Conservation (phyloP, 257 asterid genomes). For the Buddleja alternifolia region DNA sequence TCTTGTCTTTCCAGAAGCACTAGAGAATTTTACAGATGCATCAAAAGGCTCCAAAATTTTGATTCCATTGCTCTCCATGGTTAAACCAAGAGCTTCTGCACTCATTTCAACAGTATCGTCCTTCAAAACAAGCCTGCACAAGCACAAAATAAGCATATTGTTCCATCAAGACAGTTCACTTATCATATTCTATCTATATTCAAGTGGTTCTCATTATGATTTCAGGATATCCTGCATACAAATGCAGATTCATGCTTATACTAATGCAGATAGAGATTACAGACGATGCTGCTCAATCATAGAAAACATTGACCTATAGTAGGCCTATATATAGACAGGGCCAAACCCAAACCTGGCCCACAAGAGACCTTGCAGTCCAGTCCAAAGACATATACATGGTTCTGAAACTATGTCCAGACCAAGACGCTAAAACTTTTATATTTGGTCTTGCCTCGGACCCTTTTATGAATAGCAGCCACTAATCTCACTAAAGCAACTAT, state of each 20-base stretch:
- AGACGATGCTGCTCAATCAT: constrained; percentile 1
- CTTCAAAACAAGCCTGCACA: constrained; percentile 77
- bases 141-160: constrained; percentile 26
- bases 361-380: neutral
- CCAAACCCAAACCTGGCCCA: neutral
- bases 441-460: no score
- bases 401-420: no score
- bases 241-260: neutral
- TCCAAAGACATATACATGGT: no score
- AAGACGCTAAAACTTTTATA: no score
- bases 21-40: constrained; percentile 64
- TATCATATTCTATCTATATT: neutral
- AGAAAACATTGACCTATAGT: neutral
- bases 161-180: constrained; percentile 1
- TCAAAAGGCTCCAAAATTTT: constrained; percentile 95
- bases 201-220: neutral
- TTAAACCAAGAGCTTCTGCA: constrained; percentile 78
- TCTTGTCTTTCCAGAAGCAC: constrained; percentile 72
- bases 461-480: no score
- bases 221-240: neutral
- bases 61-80: constrained; percentile 97
- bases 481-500: no score
- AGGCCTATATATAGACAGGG: neutral
- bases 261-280: neutral
- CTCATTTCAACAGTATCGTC: constrained; percentile 69